phyloP scores from a whole-genome alignment of 306 rosid species.

The Gillenia trifoliata region DNA sequence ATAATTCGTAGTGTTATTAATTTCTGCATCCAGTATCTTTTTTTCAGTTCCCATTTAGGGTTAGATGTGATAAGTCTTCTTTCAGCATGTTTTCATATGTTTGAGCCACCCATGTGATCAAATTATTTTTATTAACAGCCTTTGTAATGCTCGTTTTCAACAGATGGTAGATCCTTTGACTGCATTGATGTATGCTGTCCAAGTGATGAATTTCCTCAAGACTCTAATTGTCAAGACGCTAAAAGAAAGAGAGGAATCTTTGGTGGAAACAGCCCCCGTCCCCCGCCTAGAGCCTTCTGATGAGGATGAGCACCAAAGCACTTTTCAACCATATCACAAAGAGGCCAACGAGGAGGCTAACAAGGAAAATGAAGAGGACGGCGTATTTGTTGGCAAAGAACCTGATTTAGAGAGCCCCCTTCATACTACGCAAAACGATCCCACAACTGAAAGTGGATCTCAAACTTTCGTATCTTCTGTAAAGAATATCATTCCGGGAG shows the following conservation, averaged over 20 bases:
- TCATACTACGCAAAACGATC: conserved; percentile 24
- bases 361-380: conserved; percentile 43
- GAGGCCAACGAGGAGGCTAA: conserved; percentile 31
- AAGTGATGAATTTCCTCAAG: conserved; percentile 96
- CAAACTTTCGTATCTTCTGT: conserved; percentile 38
- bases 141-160: conserved; percentile 12
- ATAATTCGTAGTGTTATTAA: neutral
- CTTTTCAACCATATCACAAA: conserved; percentile 33
- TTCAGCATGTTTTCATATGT: neutral
- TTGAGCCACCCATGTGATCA: conserved; percentile 9
- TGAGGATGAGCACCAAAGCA: conserved; percentile 61
- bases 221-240: conserved; percentile 73
- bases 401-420: conserved; percentile 45
- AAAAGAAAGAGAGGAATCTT: conserved; percentile 70
- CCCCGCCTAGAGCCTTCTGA: conserved; percentile 54
- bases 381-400: conserved; percentile 37
- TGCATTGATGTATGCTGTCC: conserved; percentile 95
- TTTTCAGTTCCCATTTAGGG: neutral
- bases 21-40: neutral
- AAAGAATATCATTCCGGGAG: conserved; percentile 39
- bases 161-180: conserved; percentile 99
- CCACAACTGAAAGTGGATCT: conserved; percentile 33
- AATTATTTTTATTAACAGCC: conserved; percentile 14
- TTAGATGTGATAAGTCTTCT: neutral
- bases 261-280: conserved; percentile 47